Base-by-base conservation (phyloP, 2,329 filamentous ascomycete species). In the Coniochaeta hoffmannii region DNA sequence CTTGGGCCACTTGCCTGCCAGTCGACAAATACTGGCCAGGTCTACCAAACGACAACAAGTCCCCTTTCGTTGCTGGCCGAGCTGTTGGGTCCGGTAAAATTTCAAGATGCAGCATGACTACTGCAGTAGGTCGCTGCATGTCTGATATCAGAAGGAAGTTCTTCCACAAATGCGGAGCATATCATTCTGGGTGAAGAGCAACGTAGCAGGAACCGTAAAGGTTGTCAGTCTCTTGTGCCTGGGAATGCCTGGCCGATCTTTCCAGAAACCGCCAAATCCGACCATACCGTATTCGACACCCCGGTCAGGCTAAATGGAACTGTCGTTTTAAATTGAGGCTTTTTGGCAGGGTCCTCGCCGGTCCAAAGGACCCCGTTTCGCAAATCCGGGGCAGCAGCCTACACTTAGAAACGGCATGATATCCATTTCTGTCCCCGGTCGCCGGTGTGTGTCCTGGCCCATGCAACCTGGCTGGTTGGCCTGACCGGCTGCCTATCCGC, bases 261-360 rank as follows among this genome's bases (percentile, higher is more conserved):
- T 34, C 49, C 49, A 34, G 28, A 34, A 51, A 51, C 22, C 15
- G 19, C 5, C 41, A 26, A n/a, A 26, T 24, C 15, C 19, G 14
- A 26, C 49, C 30, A 51, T 51, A 28, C 49, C 49, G 28, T 34
- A 51, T 32, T 51, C n/a, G 24, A 30, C 10, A 28, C 46, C 24
- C 28, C 24, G 22, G 31, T n/a, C 26, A 32, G 49, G 49, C 28
- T 51, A 50, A 50, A 50, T 11, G n/a, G 28, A 34, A 15, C 2
- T 51, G 49, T 51, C 49, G 31, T 51, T 51, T 51, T 34, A 51
- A 51, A 51, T 46, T 46, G 41, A 46, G 41, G 41, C 19, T 46
- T 46, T 19, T 34, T n/a, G n/a, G 26, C 49, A 51, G 49, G 49
- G 49, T 51, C 49, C 28, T 51, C 28, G 26, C 49, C 28, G 49